Base-by-base conservation (phyloP, 2,329 filamentous ascomycete species). In the Pseudogymnoascus sp. region DNA sequence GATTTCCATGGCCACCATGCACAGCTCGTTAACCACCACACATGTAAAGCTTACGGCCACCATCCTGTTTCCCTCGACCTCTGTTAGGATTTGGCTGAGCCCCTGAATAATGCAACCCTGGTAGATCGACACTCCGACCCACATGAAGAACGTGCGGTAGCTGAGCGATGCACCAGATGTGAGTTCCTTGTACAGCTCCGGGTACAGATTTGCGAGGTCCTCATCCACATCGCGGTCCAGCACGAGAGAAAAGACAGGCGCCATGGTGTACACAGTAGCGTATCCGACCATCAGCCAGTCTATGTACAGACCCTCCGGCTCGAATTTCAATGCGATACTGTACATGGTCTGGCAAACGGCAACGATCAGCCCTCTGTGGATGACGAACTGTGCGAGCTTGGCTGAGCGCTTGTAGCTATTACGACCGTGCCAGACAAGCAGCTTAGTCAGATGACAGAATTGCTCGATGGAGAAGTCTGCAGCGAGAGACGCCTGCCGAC, bases 221-320 rank as follows among this genome's bases (percentile, higher is more conserved):
- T 97, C 93, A 71, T 97, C 93, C 4, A 99, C 93, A 70, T 99
- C 95, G 71, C 89, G 89, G 77, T 99, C 95, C 1, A 99, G 84
- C 1, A 97, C 93, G 5, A 99, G 86, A 0, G 90, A 96, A 72
- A 99, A 89, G 35, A 99, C 95, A 0, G 95, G 95, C 14, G 86
- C 83, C 74, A 96, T 96, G 14, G 95, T 99, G 78, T 99, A 99
- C 4, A 97, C 82, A 0, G 95, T 99, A 0, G 93, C 92, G 72
- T 99, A 99, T 58, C 95, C 95, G 11, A 99, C 95, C 67, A 99
- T 85, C 12, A 99, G 84, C 93, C 93, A 99, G 73, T 97, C 91
- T 78, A 88, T 91, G 80, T 97, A 99, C 7, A 99, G 79, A 31
- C 93, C 95, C 69, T 96, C 91, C 0, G 95, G 96, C 73, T 97